Percentiles rank a stretch among this genome's conserved stretches.
These are phyloP conservation scores for Phytopythium ostracodes DNA, from an alignment of 352 stramenopile species.

Conservation along the genomic window DNA sequence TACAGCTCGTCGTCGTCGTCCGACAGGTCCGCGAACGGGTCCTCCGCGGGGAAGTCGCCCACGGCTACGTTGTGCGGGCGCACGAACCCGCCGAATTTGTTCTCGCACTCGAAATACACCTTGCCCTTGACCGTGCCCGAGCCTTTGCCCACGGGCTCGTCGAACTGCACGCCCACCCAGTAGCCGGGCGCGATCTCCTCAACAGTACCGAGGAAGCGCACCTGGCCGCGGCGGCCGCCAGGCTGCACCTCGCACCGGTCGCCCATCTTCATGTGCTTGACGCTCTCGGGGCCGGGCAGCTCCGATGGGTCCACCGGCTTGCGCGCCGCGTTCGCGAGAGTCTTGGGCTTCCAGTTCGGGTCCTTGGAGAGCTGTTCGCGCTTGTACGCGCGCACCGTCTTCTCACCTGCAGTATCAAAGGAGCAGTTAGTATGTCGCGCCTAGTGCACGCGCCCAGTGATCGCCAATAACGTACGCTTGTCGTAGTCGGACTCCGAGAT, in stretches of 20 bases:
- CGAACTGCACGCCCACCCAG: conserved; percentile 96
- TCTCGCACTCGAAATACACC: conserved; percentile 90
- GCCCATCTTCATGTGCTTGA: conserved; percentile 89
- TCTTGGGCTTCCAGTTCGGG: conserved; percentile 92
- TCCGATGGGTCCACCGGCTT: conserved; percentile 32
- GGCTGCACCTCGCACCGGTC: conserved; percentile 96
- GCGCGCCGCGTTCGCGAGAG: conserved; percentile 48
- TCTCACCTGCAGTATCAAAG: conserved; percentile 61
- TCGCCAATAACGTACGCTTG: conserved; percentile 66
- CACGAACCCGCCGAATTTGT: conserved; percentile 94
- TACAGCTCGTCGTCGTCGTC: conserved; percentile 81
- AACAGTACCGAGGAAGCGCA: conserved; percentile 92
- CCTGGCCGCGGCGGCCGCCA: conserved; percentile 88
- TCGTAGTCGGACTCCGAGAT: conserved; percentile 99
- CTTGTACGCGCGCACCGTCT: conserved; percentile 97
- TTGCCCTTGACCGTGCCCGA: conserved; percentile 91
- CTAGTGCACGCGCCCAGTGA: background rate
- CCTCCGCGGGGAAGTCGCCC: conserved; percentile 90
- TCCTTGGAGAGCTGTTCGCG: conserved; percentile 94
- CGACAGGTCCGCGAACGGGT: conserved; percentile 71
- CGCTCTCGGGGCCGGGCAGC: conserved; percentile 52
- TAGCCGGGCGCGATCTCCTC: conserved; percentile 87
- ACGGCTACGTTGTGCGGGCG: conserved; percentile 92
- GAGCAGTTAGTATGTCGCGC: background rate
- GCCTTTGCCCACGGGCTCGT: conserved; percentile 94